Base-by-base conservation (phyloP, 2,329 filamentous ascomycete species). In the Colletotrichum sp. region DNA sequence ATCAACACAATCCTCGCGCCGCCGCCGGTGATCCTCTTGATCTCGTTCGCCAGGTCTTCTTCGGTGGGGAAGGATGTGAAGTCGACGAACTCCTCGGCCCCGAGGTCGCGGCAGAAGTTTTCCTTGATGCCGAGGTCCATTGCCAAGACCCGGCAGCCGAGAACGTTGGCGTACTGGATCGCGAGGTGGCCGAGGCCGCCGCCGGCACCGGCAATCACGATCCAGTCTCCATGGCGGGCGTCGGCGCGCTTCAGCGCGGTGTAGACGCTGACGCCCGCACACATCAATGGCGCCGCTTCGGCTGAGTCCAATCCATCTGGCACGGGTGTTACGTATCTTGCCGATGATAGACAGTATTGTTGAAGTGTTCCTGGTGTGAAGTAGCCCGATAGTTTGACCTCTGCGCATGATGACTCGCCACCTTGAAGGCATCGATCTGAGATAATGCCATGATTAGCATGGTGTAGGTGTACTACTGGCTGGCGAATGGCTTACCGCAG, bases 191-290 rank as follows among this genome's bases (percentile, higher is more conserved):
- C 81, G 6, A 82, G 60, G 2, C 82, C 83, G 28, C 83, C 82
- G 4, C 82, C 82, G 3, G 77, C 82, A n/a, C 82, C 83, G 4
- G 78, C 77, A n/a, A 84, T 71, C 6, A 78, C 78, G 4, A 82
- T 75, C 79, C 79, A 81, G 36, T 82, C 77, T 6, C 81, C 80
- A 9, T 78, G 76, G 8, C 77, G 78, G 28, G 78, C 27, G 11
- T 70, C 70, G 39, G 76, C 76, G 48, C 67, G 68, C 77, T 86
- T 86, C 72, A 94, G 80, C 1, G 93, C 92, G 9, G 86, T 86
- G 80, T 88, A 94, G 11, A 92, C 86, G 0, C 92, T 94, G 44
- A 94, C 87, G 12, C 93, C 93, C 25, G 89, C 93, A 80, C 93
- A 94, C 61, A 94, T 86, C 88, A 94, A 90, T 3, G 93, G 92